These are phyloP conservation scores for Yamadazyma diospyri DNA, from an alignment of 1,139 yeast species.

Conservation along the genomic window DNA sequence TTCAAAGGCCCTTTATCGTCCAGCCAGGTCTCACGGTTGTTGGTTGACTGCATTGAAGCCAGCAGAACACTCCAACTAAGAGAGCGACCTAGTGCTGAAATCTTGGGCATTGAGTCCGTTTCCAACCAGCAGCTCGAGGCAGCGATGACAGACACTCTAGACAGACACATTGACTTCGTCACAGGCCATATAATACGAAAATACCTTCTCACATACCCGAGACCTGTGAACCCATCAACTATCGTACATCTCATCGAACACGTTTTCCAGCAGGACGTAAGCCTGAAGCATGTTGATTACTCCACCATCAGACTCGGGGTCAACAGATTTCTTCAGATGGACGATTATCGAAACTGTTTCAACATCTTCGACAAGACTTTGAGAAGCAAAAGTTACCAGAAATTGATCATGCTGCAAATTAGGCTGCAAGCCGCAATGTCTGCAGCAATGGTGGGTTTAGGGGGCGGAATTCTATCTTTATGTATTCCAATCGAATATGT, in stretches of 20 bases:
- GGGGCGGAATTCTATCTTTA: neutral
- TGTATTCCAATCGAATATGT: neutral
- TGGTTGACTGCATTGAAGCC: constrained; percentile 25
- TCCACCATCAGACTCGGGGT: constrained; percentile 18
- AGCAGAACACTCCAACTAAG: constrained; percentile 19
- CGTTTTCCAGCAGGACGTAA: constrained; percentile 3
- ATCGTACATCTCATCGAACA: constrained; percentile 15
- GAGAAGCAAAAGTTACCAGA: constrained; percentile 12
- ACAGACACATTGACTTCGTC: neutral
- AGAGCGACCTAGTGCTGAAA: constrained; percentile 2
- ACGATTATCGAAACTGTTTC: constrained; percentile 34
- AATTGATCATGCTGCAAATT: neutral
- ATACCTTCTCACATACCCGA: constrained; percentile 17
- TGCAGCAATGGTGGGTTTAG: neutral
- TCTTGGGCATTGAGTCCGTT: neutral
- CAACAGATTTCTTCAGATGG: constrained; percentile 22
- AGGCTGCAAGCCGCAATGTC: neutral
- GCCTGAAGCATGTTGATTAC: constrained; percentile 5
- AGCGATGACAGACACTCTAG: neutral
- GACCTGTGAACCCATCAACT: constrained; percentile 19
- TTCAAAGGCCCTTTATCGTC: constrained; percentile 1
- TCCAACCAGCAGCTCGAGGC: neutral
- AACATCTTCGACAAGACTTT: constrained; percentile 28
- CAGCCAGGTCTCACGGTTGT: constrained; percentile 4
- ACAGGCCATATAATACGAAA: constrained; percentile 7